Percentiles rank a stretch among this genome's conserved stretches.
phyloP scores from a whole-genome alignment of 352 stramenopile species.

The Phytophthora rubi region DNA sequence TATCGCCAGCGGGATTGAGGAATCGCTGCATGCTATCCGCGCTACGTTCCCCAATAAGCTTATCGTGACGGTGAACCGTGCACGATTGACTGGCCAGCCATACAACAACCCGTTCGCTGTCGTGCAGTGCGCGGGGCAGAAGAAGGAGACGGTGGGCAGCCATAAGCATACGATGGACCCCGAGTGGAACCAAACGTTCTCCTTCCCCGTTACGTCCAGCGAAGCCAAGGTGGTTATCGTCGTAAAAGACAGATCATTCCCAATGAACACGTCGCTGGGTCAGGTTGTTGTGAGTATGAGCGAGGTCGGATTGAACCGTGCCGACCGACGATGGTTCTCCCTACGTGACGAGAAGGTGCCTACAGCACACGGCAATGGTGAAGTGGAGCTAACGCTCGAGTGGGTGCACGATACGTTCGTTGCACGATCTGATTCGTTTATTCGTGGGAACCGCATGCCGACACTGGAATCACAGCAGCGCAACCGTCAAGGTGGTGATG shows the following conservation, averaged over 20 bases:
- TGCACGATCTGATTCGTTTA: slow-evolving; percentile 86
- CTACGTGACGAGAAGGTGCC: slow-evolving; percentile 75
- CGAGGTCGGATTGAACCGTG: slow-evolving; percentile 82
- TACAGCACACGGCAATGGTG: slow-evolving; percentile 72
- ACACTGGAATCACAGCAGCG: slow-evolving; percentile 42
- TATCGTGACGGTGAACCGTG: slow-evolving; percentile 89
- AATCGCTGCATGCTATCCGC: slow-evolving; percentile 76
- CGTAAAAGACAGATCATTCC: slow-evolving; percentile 81
- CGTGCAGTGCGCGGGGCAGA: slow-evolving; percentile 81
- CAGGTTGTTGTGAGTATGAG: slow-evolving; percentile 80
- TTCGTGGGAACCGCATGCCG: slow-evolving; percentile 67
- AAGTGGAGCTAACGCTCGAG: slow-evolving; percentile 90
- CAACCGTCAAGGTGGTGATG: slow-evolving; percentile 25
- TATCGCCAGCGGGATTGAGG: slow-evolving; percentile 75
- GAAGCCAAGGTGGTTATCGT: slow-evolving; percentile 70
- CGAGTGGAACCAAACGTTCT: slow-evolving; percentile 92
- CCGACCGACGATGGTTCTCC: slow-evolving; percentile 82
- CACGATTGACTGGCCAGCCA: slow-evolving; percentile 78
- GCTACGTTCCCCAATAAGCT: slow-evolving; percentile 90
- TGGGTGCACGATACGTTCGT: slow-evolving; percentile 92
- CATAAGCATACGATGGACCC: slow-evolving; percentile 91
- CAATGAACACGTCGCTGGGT: slow-evolving; percentile 77
- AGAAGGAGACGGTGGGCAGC: slow-evolving; percentile 88
- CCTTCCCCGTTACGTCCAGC: slow-evolving; percentile 83
- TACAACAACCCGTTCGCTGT: slow-evolving; percentile 90